Evolutionary conservation across 768 basidiomycete genomes (phyloP).

Genomic region (Pulveroboletus sp.): DNA sequence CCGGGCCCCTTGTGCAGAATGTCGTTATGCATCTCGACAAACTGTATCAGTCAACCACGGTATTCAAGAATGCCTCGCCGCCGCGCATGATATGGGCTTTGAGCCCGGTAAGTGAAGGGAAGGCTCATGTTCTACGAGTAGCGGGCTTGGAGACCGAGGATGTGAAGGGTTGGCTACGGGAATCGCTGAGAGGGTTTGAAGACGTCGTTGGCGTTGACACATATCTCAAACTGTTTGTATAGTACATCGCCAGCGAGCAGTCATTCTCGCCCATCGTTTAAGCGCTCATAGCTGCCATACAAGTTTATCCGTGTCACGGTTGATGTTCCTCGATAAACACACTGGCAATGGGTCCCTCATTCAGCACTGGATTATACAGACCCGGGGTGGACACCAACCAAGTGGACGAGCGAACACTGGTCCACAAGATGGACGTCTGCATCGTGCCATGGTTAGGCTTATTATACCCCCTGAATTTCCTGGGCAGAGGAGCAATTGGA

Average conservation of each 20-base stretch:
- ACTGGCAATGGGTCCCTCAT: neutral
- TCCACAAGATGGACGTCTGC: constrained; percentile 59
- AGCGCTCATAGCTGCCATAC: neutral
- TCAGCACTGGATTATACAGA: constrained; percentile 35
- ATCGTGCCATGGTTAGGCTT: constrained; percentile 76
- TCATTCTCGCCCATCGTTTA: neutral
- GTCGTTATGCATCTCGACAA: constrained; percentile 48
- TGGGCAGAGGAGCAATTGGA: constrained; percentile 62
- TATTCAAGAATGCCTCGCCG: constrained; percentile 57
- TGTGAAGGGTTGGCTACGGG: constrained; percentile 68
- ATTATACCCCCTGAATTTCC: constrained; percentile 73
- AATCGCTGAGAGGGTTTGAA: constrained; percentile 49
- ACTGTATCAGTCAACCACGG: constrained; percentile 52
- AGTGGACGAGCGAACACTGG: constrained; percentile 53
- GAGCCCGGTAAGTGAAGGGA: constrained; percentile 50
- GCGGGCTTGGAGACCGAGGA: constrained; percentile 77
- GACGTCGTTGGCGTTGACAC: constrained; percentile 59
- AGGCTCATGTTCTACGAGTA: constrained; percentile 62
- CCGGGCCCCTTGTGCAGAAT: constrained; percentile 57
- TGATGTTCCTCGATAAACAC: constrained; percentile 6
- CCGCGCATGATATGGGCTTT: constrained; percentile 79
- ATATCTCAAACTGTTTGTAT: constrained; percentile 62
- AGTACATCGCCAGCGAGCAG: constrained; percentile 1
- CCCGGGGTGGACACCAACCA: constrained; percentile 50
- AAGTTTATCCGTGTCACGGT: too few species aligned